Conservation (phyloP, 805 yeast genomes). For the Cyberlindnera petersonii region DNA sequence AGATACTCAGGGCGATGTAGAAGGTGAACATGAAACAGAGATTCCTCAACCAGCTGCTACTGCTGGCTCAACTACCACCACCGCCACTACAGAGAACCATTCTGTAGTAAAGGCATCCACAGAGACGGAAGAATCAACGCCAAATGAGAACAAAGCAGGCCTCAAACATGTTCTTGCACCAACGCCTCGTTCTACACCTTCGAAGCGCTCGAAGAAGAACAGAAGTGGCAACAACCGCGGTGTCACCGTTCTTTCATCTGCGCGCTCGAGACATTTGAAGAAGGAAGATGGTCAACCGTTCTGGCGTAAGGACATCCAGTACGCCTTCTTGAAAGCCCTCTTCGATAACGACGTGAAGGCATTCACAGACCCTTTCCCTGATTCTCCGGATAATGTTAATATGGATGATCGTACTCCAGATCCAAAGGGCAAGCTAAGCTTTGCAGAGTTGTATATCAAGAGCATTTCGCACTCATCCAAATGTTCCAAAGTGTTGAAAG, state of each 20-base stretch:
- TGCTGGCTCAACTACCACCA: too few species aligned
- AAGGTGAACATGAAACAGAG: too few species aligned
- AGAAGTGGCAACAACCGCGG: slow-evolving; percentile 15
- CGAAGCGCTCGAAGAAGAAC: slow-evolving; percentile 14
- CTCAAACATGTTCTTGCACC: slow-evolving; percentile 8
- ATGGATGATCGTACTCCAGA: slow-evolving; percentile 32
- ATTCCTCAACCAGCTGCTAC: too few species aligned
- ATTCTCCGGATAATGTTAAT: slow-evolving; percentile 33
- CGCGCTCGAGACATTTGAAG: slow-evolving; percentile 60
- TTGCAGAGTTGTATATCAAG: slow-evolving; percentile 78
- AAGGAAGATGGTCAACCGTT: slow-evolving; percentile 91
- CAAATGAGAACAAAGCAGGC: background rate
- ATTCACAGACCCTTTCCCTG: slow-evolving; percentile 60
- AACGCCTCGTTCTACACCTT: slow-evolving; percentile 9
- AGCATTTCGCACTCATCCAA: slow-evolving; percentile 80
- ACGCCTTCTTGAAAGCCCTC: slow-evolving; percentile 62
- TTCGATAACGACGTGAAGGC: slow-evolving; percentile 61
- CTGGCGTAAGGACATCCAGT: slow-evolving; percentile 84
- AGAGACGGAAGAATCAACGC: too few species aligned
- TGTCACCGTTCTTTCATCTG: slow-evolving; percentile 22
- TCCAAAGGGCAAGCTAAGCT: slow-evolving; percentile 52
- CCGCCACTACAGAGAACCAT: too few species aligned
- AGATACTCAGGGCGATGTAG: too few species aligned
- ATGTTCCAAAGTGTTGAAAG: slow-evolving; percentile 78
- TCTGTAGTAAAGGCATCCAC: too few species aligned